Evolutionary conservation across 176 grass and related monocot genomes (phyloP), one percentile per base, ranked within the genome.

Genomic region (Metroxylon sagu): DNA sequence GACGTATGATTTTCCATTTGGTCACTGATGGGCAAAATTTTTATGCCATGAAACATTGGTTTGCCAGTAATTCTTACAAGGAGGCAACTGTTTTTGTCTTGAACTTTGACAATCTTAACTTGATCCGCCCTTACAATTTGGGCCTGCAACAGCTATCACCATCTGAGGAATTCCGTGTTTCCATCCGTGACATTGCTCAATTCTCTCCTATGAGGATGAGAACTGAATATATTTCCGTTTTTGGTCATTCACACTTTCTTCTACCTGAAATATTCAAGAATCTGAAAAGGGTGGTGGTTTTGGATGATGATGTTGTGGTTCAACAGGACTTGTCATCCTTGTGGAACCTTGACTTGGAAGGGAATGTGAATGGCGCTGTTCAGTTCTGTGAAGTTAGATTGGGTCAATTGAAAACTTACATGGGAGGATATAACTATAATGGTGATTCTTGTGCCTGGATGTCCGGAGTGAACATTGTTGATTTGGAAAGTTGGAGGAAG

Each of bases 231-330:
- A 61, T 98, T 50, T 92, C 87, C 39, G 50, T 80, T 60, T 98
- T 98, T 56, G 79, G 87, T 26, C 84, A 81, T 69, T 98, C 93
- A 49, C 75, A 92, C 66, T 92, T 88, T 70, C 67, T 98, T 16
- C 69, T 98, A 48, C 73, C 93, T 18, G 76, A 89, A 18, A 83
- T 98, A 78, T 86, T 98, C 81, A 78, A 85, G 15, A 62, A 65
- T 61, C 66, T 92, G 63, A 85, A 91, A 54, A 80, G 76, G 28
- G 77, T 92, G 23, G 52, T 92, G 57, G 68, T 92, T 30, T 81
- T 92, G 76, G 88, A 92, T 80, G 88, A 92, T 58, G 88, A 92
- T 81, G 77, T 79, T 67, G 71, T 86, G 63, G 72, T 92, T 29
- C 79, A 87, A 70, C 77, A 57, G 68, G 88, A 92, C 56, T 78